Evolutionary conservation across 2,329 filamentous ascomycete genomes (phyloP).

Genomic region (Eurotiales sp.): DNA sequence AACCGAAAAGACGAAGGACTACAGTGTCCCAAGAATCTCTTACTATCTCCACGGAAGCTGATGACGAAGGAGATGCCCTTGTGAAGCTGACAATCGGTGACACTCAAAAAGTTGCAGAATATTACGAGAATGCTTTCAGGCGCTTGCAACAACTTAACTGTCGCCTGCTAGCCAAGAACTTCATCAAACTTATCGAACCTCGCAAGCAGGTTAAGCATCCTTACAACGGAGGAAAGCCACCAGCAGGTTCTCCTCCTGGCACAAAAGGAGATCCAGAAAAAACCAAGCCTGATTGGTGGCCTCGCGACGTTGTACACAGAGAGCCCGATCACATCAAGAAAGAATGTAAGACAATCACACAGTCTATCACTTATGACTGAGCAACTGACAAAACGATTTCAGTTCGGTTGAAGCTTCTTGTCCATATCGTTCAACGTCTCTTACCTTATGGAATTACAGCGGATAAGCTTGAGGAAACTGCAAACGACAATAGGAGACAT

Average conservation of each 20-base stretch:
- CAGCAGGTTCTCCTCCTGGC: constrained; percentile 31
- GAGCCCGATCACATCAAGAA: constrained; percentile 49
- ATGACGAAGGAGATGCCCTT: constrained; percentile 25
- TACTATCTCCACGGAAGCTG: constrained; percentile 1
- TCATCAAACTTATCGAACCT: constrained; percentile 46
- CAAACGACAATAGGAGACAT: constrained; percentile 36
- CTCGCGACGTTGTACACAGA: constrained; percentile 43
- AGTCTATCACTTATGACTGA: background rate
- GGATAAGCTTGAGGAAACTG: constrained; percentile 38
- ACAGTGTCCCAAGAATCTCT: constrained; percentile 5
- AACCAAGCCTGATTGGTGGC: constrained; percentile 46
- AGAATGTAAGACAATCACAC: constrained; percentile 34
- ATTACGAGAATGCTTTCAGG: constrained; percentile 40
- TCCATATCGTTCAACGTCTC: constrained; percentile 40
- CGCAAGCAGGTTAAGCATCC: constrained; percentile 47
- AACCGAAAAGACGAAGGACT: constrained; percentile 13
- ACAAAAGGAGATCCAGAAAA: constrained; percentile 40
- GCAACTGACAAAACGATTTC: background rate
- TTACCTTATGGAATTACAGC: constrained; percentile 32
- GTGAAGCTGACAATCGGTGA: constrained; percentile 37
- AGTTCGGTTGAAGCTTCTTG: constrained; percentile 26
- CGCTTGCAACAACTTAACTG: constrained; percentile 46
- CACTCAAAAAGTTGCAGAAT: constrained; percentile 32
- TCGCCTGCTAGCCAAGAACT: constrained; percentile 43
- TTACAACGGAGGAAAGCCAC: constrained; percentile 44